Evolutionary conservation across 768 basidiomycete genomes (phyloP).

Genomic region (Suillus hirtellus): DNA sequence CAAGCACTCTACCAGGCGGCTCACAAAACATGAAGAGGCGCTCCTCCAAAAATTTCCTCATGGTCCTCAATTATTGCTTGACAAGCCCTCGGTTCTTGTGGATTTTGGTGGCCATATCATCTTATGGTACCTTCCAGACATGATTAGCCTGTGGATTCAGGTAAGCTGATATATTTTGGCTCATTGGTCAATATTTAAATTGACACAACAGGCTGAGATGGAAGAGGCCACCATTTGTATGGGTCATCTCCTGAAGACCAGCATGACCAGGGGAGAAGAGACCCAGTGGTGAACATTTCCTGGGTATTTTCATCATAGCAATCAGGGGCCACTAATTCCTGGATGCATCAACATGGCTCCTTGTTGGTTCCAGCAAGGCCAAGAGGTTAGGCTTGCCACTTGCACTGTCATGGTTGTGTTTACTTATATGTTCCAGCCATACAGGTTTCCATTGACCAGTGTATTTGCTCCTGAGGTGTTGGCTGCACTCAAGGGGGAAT

Average conservation of each 20-base stretch:
- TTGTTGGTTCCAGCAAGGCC: no score
- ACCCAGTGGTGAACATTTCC: no score
- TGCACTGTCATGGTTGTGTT: accelerated
- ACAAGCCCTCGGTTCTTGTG: not conserved
- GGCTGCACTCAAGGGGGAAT: not conserved
- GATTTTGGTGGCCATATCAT: not conserved
- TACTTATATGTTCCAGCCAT: no score
- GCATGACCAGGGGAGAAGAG: no score
- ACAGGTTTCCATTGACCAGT: not conserved
- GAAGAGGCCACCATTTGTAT: not conserved
- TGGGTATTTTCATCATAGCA: no score
- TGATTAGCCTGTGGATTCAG: not conserved
- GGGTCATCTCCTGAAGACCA: not conserved
- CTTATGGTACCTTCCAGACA: not conserved
- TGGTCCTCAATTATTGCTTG: not conserved
- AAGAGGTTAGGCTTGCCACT: no score
- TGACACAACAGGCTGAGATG: not conserved
- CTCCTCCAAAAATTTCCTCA: not conserved
- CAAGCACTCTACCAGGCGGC: not conserved
- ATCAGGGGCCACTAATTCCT: no score
- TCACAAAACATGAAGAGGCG: not conserved
- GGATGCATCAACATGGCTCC: no score
- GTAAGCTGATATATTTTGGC: not conserved
- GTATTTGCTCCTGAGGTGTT: not conserved
- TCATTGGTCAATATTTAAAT: not conserved